Percentiles rank a stretch among this genome's conserved stretches.
phyloP scores from a whole-genome alignment of 2,329 filamentous ascomycete genomes.

The Aspergillus sp. region DNA sequence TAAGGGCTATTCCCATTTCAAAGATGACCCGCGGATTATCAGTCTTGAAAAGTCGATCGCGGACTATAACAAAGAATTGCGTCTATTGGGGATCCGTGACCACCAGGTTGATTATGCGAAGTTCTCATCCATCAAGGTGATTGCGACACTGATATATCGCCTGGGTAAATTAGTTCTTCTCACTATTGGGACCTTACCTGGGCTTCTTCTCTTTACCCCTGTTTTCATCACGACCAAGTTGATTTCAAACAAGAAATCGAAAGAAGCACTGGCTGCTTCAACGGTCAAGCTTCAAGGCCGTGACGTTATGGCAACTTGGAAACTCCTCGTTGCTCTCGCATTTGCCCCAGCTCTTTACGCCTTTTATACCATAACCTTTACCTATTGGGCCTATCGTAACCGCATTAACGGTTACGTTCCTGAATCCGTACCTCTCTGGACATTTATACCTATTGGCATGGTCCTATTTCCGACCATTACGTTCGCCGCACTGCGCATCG shows the following conservation, averaged over 20 bases:
- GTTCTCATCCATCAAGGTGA: constrained; percentile 73
- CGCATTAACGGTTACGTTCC: constrained; percentile 81
- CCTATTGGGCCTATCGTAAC: constrained; percentile 77
- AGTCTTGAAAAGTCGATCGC: constrained; percentile 72
- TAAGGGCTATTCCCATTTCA: constrained; percentile 88
- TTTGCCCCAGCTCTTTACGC: constrained; percentile 80
- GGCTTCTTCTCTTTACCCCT: constrained; percentile 81
- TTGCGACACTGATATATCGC: constrained; percentile 76
- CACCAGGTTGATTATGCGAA: constrained; percentile 93
- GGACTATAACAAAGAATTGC: constrained; percentile 82
- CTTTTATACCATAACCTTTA: constrained; percentile 73
- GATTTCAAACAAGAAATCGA: constrained; percentile 79
- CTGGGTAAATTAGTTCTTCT: constrained; percentile 74
- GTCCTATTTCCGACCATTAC: constrained; percentile 84
- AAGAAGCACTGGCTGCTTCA: constrained; percentile 78
- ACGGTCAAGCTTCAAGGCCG: constrained; percentile 85
- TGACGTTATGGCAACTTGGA: constrained; percentile 94
- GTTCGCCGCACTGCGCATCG: constrained; percentile 89
- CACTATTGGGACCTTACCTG: constrained; percentile 78
- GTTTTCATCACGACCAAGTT: constrained; percentile 82
- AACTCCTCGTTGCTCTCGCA: constrained; percentile 81
- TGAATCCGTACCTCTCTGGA: constrained; percentile 74
- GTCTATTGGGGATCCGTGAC: constrained; percentile 83
- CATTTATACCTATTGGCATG: constrained; percentile 72
- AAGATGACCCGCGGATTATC: constrained; percentile 82